phyloP scores from a whole-genome alignment of 257 asterid genomes.

The Avicennia marina region DNA sequence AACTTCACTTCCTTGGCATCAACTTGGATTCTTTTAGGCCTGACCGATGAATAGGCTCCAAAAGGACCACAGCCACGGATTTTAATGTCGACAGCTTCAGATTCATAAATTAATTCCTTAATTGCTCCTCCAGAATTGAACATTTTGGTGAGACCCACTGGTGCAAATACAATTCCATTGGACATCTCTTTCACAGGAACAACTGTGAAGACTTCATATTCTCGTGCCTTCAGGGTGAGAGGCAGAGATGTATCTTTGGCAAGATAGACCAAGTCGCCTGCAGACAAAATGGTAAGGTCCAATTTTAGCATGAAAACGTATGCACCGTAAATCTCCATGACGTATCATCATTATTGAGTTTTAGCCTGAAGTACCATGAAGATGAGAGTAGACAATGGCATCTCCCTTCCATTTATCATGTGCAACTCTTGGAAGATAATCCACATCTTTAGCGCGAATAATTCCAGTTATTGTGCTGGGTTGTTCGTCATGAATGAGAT shows the following conservation, averaged over 20 bases:
- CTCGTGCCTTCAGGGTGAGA: constrained; percentile 54
- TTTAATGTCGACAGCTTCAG: constrained; percentile 32
- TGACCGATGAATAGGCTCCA: constrained; percentile 70
- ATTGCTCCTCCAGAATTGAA: constrained; percentile 92
- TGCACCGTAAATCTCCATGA: too few species aligned
- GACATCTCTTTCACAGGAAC: constrained; percentile 53
- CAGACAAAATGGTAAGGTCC: background rate
- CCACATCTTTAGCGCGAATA: constrained; percentile 60
- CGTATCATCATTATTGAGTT: too few species aligned
- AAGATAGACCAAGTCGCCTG: constrained; percentile 75
- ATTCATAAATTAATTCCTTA: constrained; percentile 46
- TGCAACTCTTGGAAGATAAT: constrained; percentile 66
- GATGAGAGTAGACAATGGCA: constrained; percentile 55
- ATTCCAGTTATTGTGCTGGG: constrained; percentile 65
- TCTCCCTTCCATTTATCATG: constrained; percentile 65
- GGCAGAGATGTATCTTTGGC: constrained; percentile 55
- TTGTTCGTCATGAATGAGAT: constrained; percentile 68
- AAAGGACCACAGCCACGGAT: constrained; percentile 65
- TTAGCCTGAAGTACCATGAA: constrained; percentile 59
- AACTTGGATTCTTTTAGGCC: constrained; percentile 50
- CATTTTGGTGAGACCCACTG: constrained; percentile 74
- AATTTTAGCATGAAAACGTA: too few species aligned
- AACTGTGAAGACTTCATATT: constrained; percentile 77
- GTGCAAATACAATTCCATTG: constrained; percentile 44
- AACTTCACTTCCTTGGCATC: constrained; percentile 47